Conservation (phyloP, 1,284 basidiomycete species). For the Pseudozyma pruni region DNA sequence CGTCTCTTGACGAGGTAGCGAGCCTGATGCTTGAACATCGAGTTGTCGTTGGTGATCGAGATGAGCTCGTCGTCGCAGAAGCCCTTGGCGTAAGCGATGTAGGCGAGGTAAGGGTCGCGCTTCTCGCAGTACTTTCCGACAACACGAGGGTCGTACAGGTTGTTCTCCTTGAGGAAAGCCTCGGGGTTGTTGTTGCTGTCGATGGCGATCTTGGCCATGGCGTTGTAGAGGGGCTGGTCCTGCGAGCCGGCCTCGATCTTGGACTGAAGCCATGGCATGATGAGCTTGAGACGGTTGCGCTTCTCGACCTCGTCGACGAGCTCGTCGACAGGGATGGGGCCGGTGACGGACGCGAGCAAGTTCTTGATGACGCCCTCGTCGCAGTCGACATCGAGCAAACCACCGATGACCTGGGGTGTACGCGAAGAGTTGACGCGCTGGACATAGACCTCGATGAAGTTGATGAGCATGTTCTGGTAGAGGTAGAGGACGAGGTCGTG, state of each 20-base stretch:
- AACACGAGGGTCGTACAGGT: constrained; percentile 92
- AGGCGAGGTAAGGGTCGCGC: constrained; percentile 97
- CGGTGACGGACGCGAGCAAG: constrained; percentile 90
- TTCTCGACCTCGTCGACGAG: constrained; percentile 81
- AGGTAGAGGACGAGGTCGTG: constrained; percentile 98
- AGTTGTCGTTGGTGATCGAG: constrained; percentile 96
- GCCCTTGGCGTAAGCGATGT: constrained; percentile 99
- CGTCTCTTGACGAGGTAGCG: constrained; percentile 97
- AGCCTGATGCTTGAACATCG: constrained; percentile 99
- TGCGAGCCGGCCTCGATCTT: constrained; percentile 91
- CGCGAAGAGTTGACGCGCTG: constrained; percentile 96
- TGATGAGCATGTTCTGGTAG: constrained; percentile 95
- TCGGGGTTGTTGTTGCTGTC: constrained; percentile 99
- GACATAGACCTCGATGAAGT: constrained; percentile 99
- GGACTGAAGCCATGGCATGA: constrained; percentile 94
- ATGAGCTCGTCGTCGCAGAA: constrained; percentile 99
- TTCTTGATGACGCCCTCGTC: constrained; percentile 94
- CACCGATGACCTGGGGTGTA: constrained; percentile 98
- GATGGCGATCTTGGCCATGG: constrained; percentile 97
- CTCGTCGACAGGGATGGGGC: constrained; percentile 90
- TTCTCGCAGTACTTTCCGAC: constrained; percentile 99
- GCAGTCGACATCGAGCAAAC: constrained; percentile 96
- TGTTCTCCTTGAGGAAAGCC: constrained; percentile 97
- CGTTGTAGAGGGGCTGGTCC: constrained; percentile 93
- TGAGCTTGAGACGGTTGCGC: constrained; percentile 93